Evolutionary conservation across 345 rosid species (phyloP).

Genomic region (Salix koriyanagi): DNA sequence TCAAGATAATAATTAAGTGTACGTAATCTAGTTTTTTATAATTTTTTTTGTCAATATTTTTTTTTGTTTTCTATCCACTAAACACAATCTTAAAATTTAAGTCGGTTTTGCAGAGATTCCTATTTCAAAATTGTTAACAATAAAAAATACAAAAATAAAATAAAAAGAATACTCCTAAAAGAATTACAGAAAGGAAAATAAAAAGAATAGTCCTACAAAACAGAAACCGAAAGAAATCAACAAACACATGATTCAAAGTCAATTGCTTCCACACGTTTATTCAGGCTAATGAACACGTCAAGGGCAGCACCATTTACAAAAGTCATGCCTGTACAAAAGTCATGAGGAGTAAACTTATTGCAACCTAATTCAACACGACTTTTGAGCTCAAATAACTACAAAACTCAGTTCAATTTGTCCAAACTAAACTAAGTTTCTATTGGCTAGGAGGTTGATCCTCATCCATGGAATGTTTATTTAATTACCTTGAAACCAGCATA

Average conservation of each 20-base stretch:
- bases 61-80: too few relatives aligned
- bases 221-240: not conserved
- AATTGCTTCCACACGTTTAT: constrained; percentile 12
- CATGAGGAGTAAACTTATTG: not conserved
- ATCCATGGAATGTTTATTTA: not conserved
- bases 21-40: too few relatives aligned
- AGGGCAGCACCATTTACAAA: not conserved
- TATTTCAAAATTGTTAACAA: too few relatives aligned
- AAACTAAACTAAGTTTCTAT: not conserved
- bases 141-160: too few relatives aligned
- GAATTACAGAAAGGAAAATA: not conserved
- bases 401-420: not conserved
- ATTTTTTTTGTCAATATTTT: too few relatives aligned
- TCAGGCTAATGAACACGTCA: constrained; percentile 10
- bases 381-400: not conserved
- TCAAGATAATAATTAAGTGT: too few relatives aligned
- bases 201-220: not conserved
- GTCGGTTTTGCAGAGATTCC: too few relatives aligned
- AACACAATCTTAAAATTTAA: not conserved
- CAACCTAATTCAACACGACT: not conserved
- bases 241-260: not conserved
- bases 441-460: not conserved
- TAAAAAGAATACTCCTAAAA: not conserved
- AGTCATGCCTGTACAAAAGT: not conserved
- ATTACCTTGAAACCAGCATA: not conserved